Evolutionary conservation across 139 green algal genomes (phyloP).

Genomic region (Gonium pectorale): DNA sequence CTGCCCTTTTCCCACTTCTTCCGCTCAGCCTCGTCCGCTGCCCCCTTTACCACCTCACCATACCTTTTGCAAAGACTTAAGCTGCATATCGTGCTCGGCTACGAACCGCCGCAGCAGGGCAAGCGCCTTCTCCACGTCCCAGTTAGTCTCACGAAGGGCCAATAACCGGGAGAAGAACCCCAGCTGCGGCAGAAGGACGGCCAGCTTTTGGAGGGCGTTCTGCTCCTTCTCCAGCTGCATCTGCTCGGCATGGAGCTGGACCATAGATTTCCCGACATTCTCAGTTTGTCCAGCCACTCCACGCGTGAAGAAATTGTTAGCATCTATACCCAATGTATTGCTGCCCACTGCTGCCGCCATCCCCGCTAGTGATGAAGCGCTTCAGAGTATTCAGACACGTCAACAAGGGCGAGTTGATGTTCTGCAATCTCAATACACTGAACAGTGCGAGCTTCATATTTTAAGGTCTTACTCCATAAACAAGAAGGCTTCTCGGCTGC

Average conservation of each 20-base stretch:
- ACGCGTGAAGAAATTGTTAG: constrained; percentile 51
- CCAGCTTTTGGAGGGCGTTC: constrained; percentile 70
- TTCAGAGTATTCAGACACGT: not conserved
- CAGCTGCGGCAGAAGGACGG: constrained; percentile 73
- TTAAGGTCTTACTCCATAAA: too few relatives aligned
- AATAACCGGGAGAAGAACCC: constrained; percentile 69
- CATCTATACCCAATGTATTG: constrained; percentile 54
- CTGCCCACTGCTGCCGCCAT: constrained; percentile 49
- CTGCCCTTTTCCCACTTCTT: too few relatives aligned
- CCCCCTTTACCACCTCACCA: not conserved
- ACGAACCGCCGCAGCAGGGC: constrained; percentile 71
- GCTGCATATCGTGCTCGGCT: constrained; percentile 55
- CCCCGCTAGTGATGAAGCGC: too few relatives aligned
- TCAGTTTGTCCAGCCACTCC: constrained; percentile 20
- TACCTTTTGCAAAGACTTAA: constrained; percentile 64
- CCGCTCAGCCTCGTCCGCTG: too few relatives aligned
- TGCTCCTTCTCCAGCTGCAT: constrained; percentile 82
- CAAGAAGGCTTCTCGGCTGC: too few relatives aligned
- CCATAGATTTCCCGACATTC: constrained; percentile 53
- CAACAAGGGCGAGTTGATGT: not conserved
- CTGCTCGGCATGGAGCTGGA: constrained; percentile 75
- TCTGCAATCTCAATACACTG: too few relatives aligned
- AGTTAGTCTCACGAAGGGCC: constrained; percentile 76
- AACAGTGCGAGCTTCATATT: too few relatives aligned
- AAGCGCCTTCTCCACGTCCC: constrained; percentile 73